phyloP scores from a whole-genome alignment of 495 filamentous ascomycete species.

The Aspergillus taichungensis region DNA sequence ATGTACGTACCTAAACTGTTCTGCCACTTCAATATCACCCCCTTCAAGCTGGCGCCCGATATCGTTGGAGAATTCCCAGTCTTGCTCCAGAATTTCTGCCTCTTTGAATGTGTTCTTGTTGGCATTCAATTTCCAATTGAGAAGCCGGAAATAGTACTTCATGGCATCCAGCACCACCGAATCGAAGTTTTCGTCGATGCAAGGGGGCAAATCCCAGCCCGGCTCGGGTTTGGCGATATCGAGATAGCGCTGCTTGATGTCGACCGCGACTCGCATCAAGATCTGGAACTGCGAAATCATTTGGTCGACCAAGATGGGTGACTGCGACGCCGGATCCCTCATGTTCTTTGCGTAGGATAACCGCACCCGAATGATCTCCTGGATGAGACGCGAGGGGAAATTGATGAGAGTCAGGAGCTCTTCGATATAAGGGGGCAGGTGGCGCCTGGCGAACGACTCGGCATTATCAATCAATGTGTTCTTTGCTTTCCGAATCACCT shows the following conservation, averaged over 20 bases:
- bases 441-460: constrained; percentile 75
- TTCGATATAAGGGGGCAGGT: constrained; percentile 94
- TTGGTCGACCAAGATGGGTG: constrained; percentile 85
- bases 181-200: constrained; percentile 95
- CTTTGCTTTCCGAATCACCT: constrained; percentile 89
- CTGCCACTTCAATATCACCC: constrained; percentile 95
- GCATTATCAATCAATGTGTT: constrained; percentile 82
- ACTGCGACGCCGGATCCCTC: constrained; percentile 80
- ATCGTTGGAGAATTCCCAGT: constrained; percentile 93
- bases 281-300: constrained; percentile 97
- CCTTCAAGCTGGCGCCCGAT: constrained; percentile 81
- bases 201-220: constrained; percentile 91
- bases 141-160: constrained; percentile 93
- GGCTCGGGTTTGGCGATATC: constrained; percentile 77
- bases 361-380: constrained; percentile 91
- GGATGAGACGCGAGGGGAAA: constrained; percentile 89
- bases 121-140: constrained; percentile 93
- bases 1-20: constrained; percentile 70
- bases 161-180: constrained; percentile 90
- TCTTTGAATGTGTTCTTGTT: constrained; percentile 99
- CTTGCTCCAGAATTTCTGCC: constrained; percentile 91
- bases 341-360: constrained; percentile 89
- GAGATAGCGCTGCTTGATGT: constrained; percentile 83
- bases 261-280: constrained; percentile 78
- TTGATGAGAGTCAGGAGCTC: constrained; percentile 92